Base-by-base conservation (phyloP, 345 rosid genomes). In the Adansonia digitata region DNA sequence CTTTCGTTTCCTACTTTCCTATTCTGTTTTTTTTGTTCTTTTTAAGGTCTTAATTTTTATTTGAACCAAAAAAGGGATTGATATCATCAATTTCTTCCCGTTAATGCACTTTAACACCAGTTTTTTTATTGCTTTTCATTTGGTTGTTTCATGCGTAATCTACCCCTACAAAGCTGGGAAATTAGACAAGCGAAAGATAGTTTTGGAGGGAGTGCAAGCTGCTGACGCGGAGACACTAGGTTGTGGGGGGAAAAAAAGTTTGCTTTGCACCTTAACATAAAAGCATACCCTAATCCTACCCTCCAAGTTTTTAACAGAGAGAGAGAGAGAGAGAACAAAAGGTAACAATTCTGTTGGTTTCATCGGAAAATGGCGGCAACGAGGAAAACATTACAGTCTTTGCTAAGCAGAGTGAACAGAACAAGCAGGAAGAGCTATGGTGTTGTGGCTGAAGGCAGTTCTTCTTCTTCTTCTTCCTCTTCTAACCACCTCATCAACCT, bases 401-500 rank as follows among this genome's bases (percentile, higher is more conserved):
- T 78, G 14, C 29, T 82, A 31, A 74, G 69, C 74, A 71, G 73
- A 63, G 45, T 75, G 15, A 74, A 74, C 42, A 76, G 80, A 63
- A 70, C 80, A 42, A 70, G 64, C n/a, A 74, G 82, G 71, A 85
- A 91, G 70, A 78, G 77, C 61, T 88, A 86, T 75, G 85, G 82
- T 31, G 74, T 84, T 52, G 43, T 82, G 17, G 81, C 93, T 35
- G 77, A 86, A 69, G 81, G 85, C 70, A 68, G 66, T 37, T 51
- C 83, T 13, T 78, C 81, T 63, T 15, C 79, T 20, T 56, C 61
- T 56, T 18, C 86, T 59, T 66, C 91, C 37, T 83, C 93, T 77
- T 93, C 98, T 74, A 83, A 85, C 20, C 80, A 82, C 12, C 89
- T 94, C 77, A 91, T 94, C 79, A 76, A 82, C 77, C 73, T 93